Conservation (phyloP, 179 eudicot species). For the Camellia oleifera region DNA sequence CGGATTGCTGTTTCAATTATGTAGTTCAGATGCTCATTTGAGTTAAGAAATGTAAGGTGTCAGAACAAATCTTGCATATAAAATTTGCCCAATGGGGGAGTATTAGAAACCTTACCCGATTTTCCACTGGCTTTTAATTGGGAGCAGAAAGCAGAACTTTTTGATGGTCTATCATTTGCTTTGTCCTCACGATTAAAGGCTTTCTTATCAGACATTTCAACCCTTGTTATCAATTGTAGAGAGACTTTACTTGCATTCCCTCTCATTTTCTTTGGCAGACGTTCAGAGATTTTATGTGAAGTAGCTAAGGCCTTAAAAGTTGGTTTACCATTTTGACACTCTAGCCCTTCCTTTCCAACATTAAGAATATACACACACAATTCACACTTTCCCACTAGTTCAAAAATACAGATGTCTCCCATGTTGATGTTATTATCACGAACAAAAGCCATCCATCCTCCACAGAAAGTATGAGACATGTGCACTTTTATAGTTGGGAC, state of each 20-base stretch:
- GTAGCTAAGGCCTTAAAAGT: constrained; percentile 24
- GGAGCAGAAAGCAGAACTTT: constrained; percentile 26
- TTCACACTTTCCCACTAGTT: constrained; percentile 65
- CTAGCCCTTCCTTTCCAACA: constrained; percentile 54
- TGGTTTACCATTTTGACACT: constrained; percentile 34
- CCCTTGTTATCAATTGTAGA: constrained; percentile 19
- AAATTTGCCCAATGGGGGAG: neutral
- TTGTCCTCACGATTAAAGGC: no score
- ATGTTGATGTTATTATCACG: constrained; percentile 68
- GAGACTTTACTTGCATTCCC: constrained; percentile 24
- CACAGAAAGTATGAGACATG: constrained; percentile 67
- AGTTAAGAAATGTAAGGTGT: constrained; percentile 15
- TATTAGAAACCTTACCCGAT: constrained; percentile 29
- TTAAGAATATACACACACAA: constrained; percentile 72
- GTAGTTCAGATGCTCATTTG: constrained; percentile 26
- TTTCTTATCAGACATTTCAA: constrained; percentile 17
- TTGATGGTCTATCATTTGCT: constrained; percentile 21
- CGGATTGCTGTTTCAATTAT: constrained; percentile 23
- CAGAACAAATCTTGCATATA: constrained; percentile 10
- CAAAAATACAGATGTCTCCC: constrained; percentile 86
- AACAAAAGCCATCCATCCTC: constrained; percentile 86
- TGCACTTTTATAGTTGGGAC: constrained; percentile 52
- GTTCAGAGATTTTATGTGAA: constrained; percentile 27
- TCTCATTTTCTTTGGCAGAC: constrained; percentile 32
- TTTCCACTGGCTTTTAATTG: constrained; percentile 27